phyloP scores from a whole-genome alignment of 345 rosid genomes.

The Eutrema yunnanense region DNA sequence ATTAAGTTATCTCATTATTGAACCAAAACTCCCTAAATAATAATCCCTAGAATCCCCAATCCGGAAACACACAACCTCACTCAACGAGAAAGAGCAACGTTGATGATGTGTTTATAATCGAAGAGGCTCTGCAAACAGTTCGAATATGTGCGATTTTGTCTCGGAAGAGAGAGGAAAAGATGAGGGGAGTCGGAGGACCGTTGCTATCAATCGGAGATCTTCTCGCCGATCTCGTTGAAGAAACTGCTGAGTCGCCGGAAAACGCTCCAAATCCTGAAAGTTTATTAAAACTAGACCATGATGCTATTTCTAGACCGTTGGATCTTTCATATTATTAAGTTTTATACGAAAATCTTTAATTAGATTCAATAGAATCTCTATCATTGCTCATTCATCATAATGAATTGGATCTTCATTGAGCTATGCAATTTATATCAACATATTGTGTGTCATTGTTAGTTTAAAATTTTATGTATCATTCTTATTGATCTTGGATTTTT shows the following conservation, averaged over 20 bases:
- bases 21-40: too few relatives aligned
- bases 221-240: slow-evolving; percentile 63
- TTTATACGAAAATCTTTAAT: too few relatives aligned
- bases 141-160: too few relatives aligned
- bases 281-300: slow-evolving; percentile 4
- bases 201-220: slow-evolving; percentile 73
- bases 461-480: background rate
- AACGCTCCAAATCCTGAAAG: slow-evolving; percentile 1
- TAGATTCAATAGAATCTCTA: background rate
- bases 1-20: too few relatives aligned
- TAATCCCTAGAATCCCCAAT: too few relatives aligned
- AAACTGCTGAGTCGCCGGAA: slow-evolving; percentile 16
- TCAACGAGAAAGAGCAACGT: too few relatives aligned
- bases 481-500: background rate
- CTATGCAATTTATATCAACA: background rate
- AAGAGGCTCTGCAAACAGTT: too few relatives aligned
- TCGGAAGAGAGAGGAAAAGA: slow-evolving; percentile 8
- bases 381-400: background rate
- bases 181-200: slow-evolving; percentile 87
- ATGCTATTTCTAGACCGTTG: slow-evolving; percentile 25
- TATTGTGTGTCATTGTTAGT: background rate
- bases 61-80: too few relatives aligned
- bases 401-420: background rate
- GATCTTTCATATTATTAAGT: slow-evolving; percentile 19
- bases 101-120: too few relatives aligned